These are phyloP conservation scores for Nitzschia sp. DNA, from an alignment of 108 stramenopile species.

Conservation along the genomic window DNA sequence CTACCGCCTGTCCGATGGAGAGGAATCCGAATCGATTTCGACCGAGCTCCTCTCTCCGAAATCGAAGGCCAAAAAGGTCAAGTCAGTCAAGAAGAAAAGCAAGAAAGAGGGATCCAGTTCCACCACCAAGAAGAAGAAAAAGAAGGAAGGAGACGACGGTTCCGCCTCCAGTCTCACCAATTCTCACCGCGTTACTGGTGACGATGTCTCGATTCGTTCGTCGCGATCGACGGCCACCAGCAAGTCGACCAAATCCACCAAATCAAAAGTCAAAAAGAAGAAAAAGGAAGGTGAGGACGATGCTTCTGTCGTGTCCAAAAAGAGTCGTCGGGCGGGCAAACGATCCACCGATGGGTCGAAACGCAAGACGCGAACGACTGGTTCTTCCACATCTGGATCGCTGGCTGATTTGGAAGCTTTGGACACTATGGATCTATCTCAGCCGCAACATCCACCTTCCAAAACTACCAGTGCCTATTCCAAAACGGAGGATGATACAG, in stretches of 20 bases:
- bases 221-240: constrained; percentile 1
- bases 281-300: constrained; percentile 10
- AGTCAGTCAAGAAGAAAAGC: constrained; percentile 6
- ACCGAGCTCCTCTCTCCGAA: too few species aligned
- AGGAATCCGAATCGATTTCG: neutral
- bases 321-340: neutral
- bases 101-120: neutral
- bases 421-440: neutral
- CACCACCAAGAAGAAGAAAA: constrained; percentile 26
- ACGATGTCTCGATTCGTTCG: constrained; percentile 9
- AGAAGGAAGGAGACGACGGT: constrained; percentile 4
- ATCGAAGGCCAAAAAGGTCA: neutral
- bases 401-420: constrained; percentile 2
- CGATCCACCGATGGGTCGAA: neutral
- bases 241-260: constrained; percentile 13
- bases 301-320: constrained; percentile 2
- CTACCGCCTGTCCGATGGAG: neutral
- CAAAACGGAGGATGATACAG: constrained; percentile 3
- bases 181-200: neutral
- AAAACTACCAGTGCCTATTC: neutral
- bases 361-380: neutral
- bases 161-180: constrained; percentile 1
- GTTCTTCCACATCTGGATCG: neutral
- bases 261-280: constrained; percentile 19
- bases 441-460: neutral